phyloP scores from a whole-genome alignment of 345 rosid species.

The Angophora floribunda region DNA sequence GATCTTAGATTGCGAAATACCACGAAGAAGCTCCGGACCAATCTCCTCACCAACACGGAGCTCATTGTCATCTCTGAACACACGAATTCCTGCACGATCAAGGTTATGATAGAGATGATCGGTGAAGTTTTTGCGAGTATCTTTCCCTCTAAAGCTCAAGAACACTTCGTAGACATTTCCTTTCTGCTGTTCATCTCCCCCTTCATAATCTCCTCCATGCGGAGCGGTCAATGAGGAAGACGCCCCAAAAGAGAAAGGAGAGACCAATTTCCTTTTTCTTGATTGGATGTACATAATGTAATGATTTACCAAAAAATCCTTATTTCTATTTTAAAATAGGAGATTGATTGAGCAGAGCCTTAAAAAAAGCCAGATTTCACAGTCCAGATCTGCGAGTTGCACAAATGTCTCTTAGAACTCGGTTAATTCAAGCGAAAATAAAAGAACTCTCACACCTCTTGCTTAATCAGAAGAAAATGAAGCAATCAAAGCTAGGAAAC shows the following conservation, averaged over 20 bases:
- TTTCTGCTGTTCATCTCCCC: fast-evolving
- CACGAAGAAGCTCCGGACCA: background rate
- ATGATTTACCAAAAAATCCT: background rate
- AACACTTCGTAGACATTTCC: background rate
- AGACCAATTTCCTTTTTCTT: background rate
- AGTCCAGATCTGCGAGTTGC: no score
- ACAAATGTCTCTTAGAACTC: no score
- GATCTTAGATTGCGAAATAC: fast-evolving
- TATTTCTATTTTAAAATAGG: background rate
- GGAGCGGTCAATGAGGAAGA: background rate
- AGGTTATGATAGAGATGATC: background rate
- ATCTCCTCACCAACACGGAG: background rate
- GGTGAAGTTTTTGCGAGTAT: background rate
- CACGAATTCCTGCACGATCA: fast-evolving
- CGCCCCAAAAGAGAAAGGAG: background rate
- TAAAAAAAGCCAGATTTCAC: background rate
- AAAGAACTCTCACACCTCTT: no score
- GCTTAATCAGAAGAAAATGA: no score
- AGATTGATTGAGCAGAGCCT: background rate
- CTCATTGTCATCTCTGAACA: background rate
- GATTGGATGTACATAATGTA: background rate
- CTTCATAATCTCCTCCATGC: background rate
- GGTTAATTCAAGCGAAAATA: no score
- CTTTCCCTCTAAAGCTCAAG: background rate
- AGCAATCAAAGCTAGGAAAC: no score